phyloP scores from a whole-genome alignment of 192 early-diverging fungal species.

The Podila epigama region DNA sequence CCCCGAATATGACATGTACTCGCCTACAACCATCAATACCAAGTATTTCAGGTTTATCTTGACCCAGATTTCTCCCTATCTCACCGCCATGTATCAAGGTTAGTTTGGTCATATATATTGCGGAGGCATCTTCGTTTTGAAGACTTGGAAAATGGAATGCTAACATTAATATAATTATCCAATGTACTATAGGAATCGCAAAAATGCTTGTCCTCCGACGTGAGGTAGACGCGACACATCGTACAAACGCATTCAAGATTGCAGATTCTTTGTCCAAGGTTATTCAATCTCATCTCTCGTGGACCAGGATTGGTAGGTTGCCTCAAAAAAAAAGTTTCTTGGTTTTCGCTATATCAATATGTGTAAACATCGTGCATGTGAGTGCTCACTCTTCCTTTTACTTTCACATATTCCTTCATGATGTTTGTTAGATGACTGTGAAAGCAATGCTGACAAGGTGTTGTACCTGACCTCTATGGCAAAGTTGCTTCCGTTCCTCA shows the following conservation, averaged over 20 bases:
- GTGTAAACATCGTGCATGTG: background rate
- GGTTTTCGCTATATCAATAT: background rate
- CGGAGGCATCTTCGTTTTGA: too few species aligned
- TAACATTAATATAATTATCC: background rate
- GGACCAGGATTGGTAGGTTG: slow-evolving; percentile 49
- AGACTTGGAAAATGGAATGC: too few species aligned
- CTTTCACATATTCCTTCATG: background rate
- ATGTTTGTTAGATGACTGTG: slow-evolving; percentile 8
- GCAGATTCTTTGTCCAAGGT: slow-evolving; percentile 64
- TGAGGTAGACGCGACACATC: slow-evolving; percentile 54
- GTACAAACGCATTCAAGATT: slow-evolving; percentile 61
- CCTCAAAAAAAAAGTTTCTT: too few species aligned
- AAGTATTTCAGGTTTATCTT: slow-evolving; percentile 70
- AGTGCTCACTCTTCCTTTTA: background rate
- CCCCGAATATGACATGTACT: slow-evolving; percentile 53
- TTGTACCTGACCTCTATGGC: slow-evolving; percentile 66
- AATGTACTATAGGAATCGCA: slow-evolving; percentile 53
- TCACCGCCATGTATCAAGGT: slow-evolving; percentile 75
- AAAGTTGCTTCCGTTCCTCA: slow-evolving; percentile 59
- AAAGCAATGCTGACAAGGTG: slow-evolving; percentile 51
- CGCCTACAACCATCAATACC: slow-evolving; percentile 71
- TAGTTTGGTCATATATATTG: too few species aligned
- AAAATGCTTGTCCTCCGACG: slow-evolving; percentile 68
- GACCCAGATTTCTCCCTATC: slow-evolving; percentile 67
- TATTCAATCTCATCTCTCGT: slow-evolving; percentile 61